Evolutionary conservation across 306 rosid genomes (phyloP), one percentile per base, ranked within the genome.

Genomic region (Vigna reflexopilosa): DNA sequence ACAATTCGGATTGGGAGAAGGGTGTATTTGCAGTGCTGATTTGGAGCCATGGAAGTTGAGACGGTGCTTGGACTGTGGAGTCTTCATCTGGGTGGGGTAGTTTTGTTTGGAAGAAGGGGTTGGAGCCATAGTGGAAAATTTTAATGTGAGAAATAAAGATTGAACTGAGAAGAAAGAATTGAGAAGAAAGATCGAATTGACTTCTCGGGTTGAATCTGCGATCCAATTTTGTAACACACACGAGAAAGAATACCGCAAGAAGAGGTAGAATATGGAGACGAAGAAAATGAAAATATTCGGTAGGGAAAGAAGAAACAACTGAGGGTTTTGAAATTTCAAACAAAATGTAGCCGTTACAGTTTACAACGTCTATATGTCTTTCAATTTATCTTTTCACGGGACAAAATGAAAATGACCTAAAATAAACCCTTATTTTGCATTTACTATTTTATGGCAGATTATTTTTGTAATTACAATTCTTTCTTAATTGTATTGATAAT

Each of bases 21-120:
- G 88, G 66, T 88, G 72, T 9, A 78, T 84, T 5, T 69, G 62
- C 54, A 84, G 49, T 61, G 81, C 80, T 7, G 89, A 48, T 81
- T 87, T 91, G 56, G 75, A 28, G 42, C 80, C 70, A 63, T 79
- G 79, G 89, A 88, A 96, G 49, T 91, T 86, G 58, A 96, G 84
- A 2, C 99, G 93, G 51, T 93, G 91, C 71, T 87, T 93, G 77
- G 99, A 93, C 22, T 87, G 91, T 2, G 99, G 99, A 15, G 98
- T 96, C 76, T 82, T 87, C 72, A 83, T 40, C 61, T 67, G 93
- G 66, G 80, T 79, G 3, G 81, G n/a, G 65, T 91, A 90, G 17
- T 81, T 91, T 14, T 88, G 74, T 83, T 96, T 96, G 0, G 93
- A 76, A 54, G 97, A 88, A 65, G 99, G 99, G n/a, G 99, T 96